These are phyloP conservation scores for Parasitella parasitica DNA, from an alignment of 371 early-diverging fungal species.

Conservation along the genomic window DNA sequence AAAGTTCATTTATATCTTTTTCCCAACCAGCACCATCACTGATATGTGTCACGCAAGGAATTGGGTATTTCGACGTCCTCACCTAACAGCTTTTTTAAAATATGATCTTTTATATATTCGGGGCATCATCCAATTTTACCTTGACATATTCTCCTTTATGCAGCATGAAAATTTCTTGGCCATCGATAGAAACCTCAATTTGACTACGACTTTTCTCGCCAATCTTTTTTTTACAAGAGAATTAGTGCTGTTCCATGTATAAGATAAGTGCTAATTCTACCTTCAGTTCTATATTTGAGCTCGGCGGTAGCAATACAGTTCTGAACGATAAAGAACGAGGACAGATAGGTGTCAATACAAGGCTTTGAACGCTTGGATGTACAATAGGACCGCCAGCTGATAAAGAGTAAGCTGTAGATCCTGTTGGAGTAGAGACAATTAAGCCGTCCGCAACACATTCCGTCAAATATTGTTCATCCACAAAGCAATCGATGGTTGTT, in stretches of 20 bases:
- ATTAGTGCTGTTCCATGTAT: neutral
- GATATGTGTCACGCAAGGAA: conserved; percentile 72
- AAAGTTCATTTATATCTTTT: conserved; percentile 75
- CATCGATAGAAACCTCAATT: conserved; percentile 73
- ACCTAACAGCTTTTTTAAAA: conserved; percentile 33
- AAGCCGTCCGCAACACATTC: conserved; percentile 77
- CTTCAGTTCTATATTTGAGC: conserved; percentile 62
- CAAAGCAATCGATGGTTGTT: conserved; percentile 74
- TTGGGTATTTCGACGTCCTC: conserved; percentile 74
- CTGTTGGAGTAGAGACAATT: conserved; percentile 91
- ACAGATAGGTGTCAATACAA: conserved; percentile 94
- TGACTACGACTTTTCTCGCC: conserved; percentile 62
- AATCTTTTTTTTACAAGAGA: conserved; percentile 43
- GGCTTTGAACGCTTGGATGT: conserved; percentile 88
- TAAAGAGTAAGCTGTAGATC: conserved; percentile 93
- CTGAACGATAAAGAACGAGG: conserved; percentile 93
- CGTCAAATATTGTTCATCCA: conserved; percentile 80
- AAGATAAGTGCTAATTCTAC: no score
- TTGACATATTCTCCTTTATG: conserved; percentile 68
- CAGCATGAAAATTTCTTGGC: conserved; percentile 68
- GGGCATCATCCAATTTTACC: conserved; percentile 29
- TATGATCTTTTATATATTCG: neutral
- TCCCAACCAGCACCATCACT: conserved; percentile 72
- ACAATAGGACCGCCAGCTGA: conserved; percentile 93
- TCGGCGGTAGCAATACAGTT: conserved; percentile 85